Percentiles rank a stretch among this genome's conserved stretches.
phyloP scores from a whole-genome alignment of 2,329 filamentous ascomycete species.

The Talaromyces sp. region DNA sequence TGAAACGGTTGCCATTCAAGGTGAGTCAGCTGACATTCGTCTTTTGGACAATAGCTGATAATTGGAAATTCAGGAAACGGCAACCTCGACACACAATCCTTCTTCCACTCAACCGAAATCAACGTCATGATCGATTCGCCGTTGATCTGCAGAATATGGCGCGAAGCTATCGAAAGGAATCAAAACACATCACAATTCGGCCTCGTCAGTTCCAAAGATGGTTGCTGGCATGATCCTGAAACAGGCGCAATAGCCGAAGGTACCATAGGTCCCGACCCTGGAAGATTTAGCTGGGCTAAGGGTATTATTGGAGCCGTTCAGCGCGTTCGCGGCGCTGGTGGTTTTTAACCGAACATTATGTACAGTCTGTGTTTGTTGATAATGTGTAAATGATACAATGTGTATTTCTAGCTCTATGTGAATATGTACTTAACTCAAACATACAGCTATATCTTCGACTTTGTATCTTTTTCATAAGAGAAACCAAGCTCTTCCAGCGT shows the following conservation, averaged over 20 bases:
- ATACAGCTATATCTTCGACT: neutral
- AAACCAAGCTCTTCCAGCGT: constrained; percentile 12
- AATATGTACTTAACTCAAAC: neutral
- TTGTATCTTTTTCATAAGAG: neutral
- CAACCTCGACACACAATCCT: constrained; percentile 78
- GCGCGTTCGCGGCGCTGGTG: constrained; percentile 57
- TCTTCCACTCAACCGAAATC: constrained; percentile 75
- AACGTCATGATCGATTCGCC: constrained; percentile 71
- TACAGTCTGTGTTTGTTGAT: neutral
- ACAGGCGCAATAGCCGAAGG: constrained; percentile 50
- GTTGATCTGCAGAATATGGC: constrained; percentile 62
- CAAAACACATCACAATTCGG: constrained; percentile 66
- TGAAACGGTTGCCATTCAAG: constrained; percentile 65
- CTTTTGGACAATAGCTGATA: neutral
- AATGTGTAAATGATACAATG: neutral
- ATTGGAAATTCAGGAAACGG: constrained; percentile 55
- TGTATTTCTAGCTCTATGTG: neutral
- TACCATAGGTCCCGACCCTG: constrained; percentile 54
- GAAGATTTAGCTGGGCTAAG: constrained; percentile 59
- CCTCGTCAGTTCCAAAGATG: constrained; percentile 54
- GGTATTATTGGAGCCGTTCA: constrained; percentile 59
- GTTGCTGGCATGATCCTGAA: constrained; percentile 59
- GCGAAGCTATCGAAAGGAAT: constrained; percentile 60
- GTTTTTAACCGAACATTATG: constrained; percentile 44
- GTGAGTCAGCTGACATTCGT: constrained; percentile 19